A percentile compares a stretch with the other conserved stretches of the same genome.
These are phyloP conservation scores for Phytophthora parvispora DNA, from an alignment of 352 stramenopile genomes.

Conservation along the genomic window DNA sequence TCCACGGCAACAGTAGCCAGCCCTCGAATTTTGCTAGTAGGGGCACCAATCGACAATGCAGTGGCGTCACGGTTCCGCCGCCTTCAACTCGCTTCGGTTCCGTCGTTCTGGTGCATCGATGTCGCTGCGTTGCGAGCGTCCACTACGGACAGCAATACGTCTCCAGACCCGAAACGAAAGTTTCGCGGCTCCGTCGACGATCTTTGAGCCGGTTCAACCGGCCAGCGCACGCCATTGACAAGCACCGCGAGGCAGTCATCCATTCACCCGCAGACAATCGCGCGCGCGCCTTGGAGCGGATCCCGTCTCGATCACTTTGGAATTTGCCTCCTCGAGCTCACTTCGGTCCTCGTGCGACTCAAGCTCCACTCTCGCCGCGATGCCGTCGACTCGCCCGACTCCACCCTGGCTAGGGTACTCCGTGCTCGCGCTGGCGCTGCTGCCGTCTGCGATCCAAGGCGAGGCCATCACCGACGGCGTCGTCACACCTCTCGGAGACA, in stretches of 20 bases:
- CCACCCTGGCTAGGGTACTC: constrained; percentile 28
- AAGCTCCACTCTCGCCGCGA: constrained; percentile 15
- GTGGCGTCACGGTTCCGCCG: constrained; percentile 16
- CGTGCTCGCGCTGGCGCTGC: constrained; percentile 16
- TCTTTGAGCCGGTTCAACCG: too few species aligned
- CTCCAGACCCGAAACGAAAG: background rate
- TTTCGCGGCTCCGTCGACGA: constrained; percentile 10
- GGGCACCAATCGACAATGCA: background rate
- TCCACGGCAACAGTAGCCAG: background rate
- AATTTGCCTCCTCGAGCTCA: constrained; percentile 27
- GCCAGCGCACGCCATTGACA: constrained; percentile 8
- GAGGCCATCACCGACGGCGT: constrained; percentile 41
- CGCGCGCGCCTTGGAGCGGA: background rate
- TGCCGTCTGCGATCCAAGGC: constrained; percentile 10
- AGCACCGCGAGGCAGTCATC: background rate
- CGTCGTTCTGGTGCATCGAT: background rate
- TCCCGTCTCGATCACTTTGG: constrained; percentile 21
- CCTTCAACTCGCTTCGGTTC: constrained; percentile 14
- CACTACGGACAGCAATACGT: background rate
- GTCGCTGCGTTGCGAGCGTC: background rate
- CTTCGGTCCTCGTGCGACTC: constrained; percentile 3
- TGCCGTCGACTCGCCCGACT: constrained; percentile 9
- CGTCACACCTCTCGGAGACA: constrained; percentile 31
- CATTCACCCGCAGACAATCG: too few species aligned
- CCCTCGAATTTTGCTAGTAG: background rate